Percentiles rank a stretch among this genome's conserved stretches.
These are phyloP conservation scores for Boeremia lycopersici DNA, from an alignment of 2,329 filamentous ascomycete genomes.

Conservation along the genomic window DNA sequence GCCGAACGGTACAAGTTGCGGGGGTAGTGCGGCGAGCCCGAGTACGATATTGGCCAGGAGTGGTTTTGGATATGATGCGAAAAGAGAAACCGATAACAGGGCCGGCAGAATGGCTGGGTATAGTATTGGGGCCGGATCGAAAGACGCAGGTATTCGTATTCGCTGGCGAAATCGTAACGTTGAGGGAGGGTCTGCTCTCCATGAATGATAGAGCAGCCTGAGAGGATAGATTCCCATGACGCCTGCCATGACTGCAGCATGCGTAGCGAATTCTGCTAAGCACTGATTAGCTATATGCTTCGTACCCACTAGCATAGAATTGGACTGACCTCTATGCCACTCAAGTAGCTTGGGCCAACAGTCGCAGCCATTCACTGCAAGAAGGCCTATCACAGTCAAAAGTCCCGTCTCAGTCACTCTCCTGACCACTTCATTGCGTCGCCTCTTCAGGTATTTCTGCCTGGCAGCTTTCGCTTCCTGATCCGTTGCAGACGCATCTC, in stretches of 20 bases:
- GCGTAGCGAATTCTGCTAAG: slow-evolving; percentile 49
- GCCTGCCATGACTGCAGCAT: slow-evolving; percentile 40
- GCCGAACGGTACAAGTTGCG: slow-evolving; percentile 70
- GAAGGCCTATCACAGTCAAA: slow-evolving; percentile 58
- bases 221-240: slow-evolving; percentile 47
- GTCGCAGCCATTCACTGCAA: slow-evolving; percentile 51
- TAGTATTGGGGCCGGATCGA: slow-evolving; percentile 89
- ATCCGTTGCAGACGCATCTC: slow-evolving; percentile 33
- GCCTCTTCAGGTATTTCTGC: slow-evolving; percentile 78
- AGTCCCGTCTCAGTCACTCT: slow-evolving; percentile 61
- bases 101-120: slow-evolving; percentile 81
- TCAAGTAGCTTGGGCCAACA: slow-evolving; percentile 42
- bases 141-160: slow-evolving; percentile 72
- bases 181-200: slow-evolving; percentile 29
- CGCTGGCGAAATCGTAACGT: slow-evolving; percentile 47
- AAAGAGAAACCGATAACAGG: slow-evolving; percentile 76
- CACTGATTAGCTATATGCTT: slow-evolving; percentile 20
- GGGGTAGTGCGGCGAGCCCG: slow-evolving; percentile 76
- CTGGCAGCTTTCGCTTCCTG: slow-evolving; percentile 51
- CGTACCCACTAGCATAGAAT: background rate
- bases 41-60: slow-evolving; percentile 83
- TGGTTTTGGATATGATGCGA: slow-evolving; percentile 63
- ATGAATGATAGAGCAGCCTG: slow-evolving; percentile 44
- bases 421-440: slow-evolving; percentile 87
- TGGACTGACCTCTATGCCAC: slow-evolving; percentile 50